Conservation (phyloP, 768 basidiomycete species). For the Mycena rosella region DNA sequence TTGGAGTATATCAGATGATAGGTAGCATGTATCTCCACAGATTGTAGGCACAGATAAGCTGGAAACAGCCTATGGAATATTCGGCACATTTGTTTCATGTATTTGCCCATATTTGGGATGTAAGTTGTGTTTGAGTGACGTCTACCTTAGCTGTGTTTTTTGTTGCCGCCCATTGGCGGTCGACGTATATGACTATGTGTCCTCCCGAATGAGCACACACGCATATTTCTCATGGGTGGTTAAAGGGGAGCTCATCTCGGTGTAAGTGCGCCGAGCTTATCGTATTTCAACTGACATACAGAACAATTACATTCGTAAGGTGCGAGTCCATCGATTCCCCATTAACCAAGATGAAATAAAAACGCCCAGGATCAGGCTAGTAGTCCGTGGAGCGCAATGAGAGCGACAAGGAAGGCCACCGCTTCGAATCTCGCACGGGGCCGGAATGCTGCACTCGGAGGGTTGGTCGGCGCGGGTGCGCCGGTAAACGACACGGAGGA, state of each 20-base stretch:
- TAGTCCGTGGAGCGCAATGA: neutral
- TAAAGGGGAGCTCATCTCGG: neutral
- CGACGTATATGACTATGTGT: too few species aligned
- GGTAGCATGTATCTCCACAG: too few species aligned
- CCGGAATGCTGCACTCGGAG: slow-evolving; percentile 10
- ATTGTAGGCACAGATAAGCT: too few species aligned
- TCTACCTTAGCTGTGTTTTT: too few species aligned
- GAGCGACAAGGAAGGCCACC: neutral
- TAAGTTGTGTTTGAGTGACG: too few species aligned
- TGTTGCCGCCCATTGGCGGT: neutral
- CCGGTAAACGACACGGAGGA: neutral
- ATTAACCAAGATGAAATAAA: neutral
- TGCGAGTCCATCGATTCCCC: neutral
- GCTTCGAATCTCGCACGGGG: neutral
- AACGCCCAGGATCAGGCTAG: neutral
- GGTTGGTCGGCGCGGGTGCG: neutral
- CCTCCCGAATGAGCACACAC: too few species aligned
- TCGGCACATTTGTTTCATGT: too few species aligned
- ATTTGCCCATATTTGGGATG: too few species aligned
- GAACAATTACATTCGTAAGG: neutral
- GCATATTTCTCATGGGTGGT: neutral
- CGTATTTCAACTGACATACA: neutral
- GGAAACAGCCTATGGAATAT: too few species aligned
- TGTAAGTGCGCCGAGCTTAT: too few species aligned
- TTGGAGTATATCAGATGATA: too few species aligned